Evolutionary conservation across 805 yeast species (phyloP).

Genomic region (Ogataea zsoltii): DNA sequence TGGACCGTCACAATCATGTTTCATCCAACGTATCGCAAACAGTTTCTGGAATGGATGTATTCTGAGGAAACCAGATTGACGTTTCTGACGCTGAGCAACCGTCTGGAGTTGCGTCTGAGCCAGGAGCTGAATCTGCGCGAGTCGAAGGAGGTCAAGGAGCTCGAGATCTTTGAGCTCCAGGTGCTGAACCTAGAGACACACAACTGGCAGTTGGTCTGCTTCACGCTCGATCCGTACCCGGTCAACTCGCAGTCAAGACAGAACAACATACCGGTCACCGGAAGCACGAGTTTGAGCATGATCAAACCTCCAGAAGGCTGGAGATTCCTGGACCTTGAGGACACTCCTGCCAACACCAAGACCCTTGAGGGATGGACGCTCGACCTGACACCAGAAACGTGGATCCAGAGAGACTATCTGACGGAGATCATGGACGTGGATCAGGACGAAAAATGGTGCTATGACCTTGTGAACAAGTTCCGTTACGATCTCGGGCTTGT

Average conservation of each 20-base stretch:
- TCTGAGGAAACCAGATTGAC: conserved; percentile 67
- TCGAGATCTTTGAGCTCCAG: conserved; percentile 72
- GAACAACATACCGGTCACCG: conserved; percentile 28
- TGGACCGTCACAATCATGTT: conserved; percentile 50
- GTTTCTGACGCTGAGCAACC: conserved; percentile 48
- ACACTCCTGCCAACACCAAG: conserved; percentile 16
- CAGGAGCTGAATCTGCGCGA: conserved; percentile 41
- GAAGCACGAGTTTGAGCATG: conserved; percentile 34
- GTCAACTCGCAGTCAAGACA: conserved; percentile 45
- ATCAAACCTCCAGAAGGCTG: conserved; percentile 62
- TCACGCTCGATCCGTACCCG: conserved; percentile 53
- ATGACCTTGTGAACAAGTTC: conserved; percentile 46
- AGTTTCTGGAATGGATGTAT: conserved; percentile 46
- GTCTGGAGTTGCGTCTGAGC: conserved; percentile 44
- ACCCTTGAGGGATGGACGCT: conserved; percentile 54
- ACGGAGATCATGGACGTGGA: conserved; percentile 59
- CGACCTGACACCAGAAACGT: conserved; percentile 60
- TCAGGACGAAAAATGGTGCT: conserved; percentile 82
- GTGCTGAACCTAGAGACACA: conserved; percentile 45
- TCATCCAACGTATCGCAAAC: conserved; percentile 57
- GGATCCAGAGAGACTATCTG: conserved; percentile 60
- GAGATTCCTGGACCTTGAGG: conserved; percentile 41
- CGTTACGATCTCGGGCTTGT: conserved; percentile 27
- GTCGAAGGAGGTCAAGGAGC: conserved; percentile 44
- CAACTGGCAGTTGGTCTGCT: conserved; percentile 68